These are phyloP conservation scores for Trichoderma gracile DNA, from an alignment of 2,329 filamentous ascomycete genomes.

Conservation along the genomic window DNA sequence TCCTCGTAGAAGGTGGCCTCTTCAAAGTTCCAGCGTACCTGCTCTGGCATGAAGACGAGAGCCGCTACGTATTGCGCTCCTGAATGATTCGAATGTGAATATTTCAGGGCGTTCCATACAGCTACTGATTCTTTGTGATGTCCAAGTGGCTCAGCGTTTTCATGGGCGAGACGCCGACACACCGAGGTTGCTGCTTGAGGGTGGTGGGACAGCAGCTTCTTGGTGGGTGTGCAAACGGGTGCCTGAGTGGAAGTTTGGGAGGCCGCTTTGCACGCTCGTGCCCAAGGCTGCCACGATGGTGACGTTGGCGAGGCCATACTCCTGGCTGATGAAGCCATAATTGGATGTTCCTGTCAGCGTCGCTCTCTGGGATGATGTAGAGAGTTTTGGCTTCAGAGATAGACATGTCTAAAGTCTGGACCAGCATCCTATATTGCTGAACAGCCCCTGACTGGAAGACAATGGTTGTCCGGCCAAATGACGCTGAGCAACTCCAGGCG, in stretches of 20 bases:
- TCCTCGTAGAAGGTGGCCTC: background rate
- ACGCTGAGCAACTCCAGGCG: background rate
- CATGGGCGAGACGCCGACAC: background rate
- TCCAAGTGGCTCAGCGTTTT: background rate
- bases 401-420: no score
- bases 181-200: background rate
- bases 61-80: background rate
- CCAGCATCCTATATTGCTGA: background rate
- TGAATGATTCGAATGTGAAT: background rate
- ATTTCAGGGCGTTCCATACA: background rate
- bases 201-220: background rate
- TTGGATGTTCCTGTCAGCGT: background rate
- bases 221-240: background rate
- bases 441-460: no score
- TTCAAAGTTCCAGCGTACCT: background rate
- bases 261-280: background rate
- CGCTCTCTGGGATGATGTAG: constrained; percentile 1
- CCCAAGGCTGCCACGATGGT: background rate
- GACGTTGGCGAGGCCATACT: background rate
- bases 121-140: background rate
- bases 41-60: constrained; percentile 1
- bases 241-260: background rate
- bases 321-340: background rate
- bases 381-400: background rate
- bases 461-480: no score